Base-by-base conservation (phyloP, 1,284 basidiomycete genomes). In the Leccinum ponderosum region DNA sequence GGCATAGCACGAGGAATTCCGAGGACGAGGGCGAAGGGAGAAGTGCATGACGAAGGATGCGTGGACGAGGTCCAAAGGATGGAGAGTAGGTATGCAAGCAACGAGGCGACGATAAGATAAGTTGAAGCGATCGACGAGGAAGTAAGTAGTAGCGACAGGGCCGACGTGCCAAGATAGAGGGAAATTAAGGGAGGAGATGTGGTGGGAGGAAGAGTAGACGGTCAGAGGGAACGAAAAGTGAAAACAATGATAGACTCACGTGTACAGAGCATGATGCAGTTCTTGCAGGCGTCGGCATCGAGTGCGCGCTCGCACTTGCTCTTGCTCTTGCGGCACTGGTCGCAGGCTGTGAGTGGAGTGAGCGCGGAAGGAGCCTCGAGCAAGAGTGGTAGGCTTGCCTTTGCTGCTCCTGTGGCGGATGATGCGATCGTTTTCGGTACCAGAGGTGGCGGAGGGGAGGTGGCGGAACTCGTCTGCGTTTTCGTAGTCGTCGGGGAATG, bases 181-280 rank as follows among this genome's bases (percentile, higher is more conserved):
- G 11, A 51, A 51, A 27, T 51, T 11, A 6, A 25, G 48, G 48
- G 48, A 7, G 7, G 7, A 51, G 48, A 51, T 25, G 14, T 39
- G 20, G 48, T 27, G 25, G 22, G 17, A 20, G 42, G 11, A 39
- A n/a, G 37, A 39, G 35, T 37, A 39, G 37, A 47, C 20, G 53
- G 39, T n/a, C 22, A 15, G 57, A 11, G 42, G 53, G 37, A 62
- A 61, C 5, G 47, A 6, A 22, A 56, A 35, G 67, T 73, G 48
- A 29, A 60, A 55, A 61, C 62, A 65, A 64, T 27, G 51, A 47
- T 27, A 14, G 31, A 81, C 86, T 77, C 68, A 90, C 89, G 72
- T 50, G 87, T 89, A 55, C 84, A 85, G 20, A 91, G 80, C 78
- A 90, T 81, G 35, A 86, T 76, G 70, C 91, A 93, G 68, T 84